phyloP scores from a whole-genome alignment of 768 basidiomycete genomes.

The Leccinellum rugosiceps region DNA sequence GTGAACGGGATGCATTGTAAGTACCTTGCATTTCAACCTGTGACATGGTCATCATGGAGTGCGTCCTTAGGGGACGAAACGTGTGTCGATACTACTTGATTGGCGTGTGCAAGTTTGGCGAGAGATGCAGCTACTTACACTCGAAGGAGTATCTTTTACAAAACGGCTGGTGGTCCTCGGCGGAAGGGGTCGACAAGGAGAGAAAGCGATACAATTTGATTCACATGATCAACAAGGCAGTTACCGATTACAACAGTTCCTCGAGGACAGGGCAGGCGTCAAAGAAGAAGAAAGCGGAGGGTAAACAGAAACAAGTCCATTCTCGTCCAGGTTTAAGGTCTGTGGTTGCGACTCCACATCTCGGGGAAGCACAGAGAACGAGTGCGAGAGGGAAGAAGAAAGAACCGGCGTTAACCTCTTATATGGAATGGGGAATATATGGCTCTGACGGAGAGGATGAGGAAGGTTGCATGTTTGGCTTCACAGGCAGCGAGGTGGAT shows the following conservation, averaged over 20 bases:
- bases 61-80: slow-evolving; percentile 46
- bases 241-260: neutral
- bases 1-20: slow-evolving; percentile 53
- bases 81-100: slow-evolving; percentile 45
- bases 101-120: slow-evolving; percentile 38
- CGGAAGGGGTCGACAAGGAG: slow-evolving; percentile 4
- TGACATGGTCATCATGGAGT: neutral
- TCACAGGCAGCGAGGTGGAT: neutral
- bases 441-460: neutral
- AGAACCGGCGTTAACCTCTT: neutral
- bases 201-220: neutral
- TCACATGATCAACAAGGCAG: neutral
- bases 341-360: neutral
- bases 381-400: neutral
- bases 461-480: neutral
- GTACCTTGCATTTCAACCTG: slow-evolving; percentile 16
- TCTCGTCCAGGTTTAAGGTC: neutral
- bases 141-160: slow-evolving; percentile 41
- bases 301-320: neutral
- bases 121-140: slow-evolving; percentile 49
- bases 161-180: slow-evolving; percentile 45
- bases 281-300: neutral
- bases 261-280: neutral
- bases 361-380: neutral
- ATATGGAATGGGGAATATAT: neutral